Conservation (phyloP, 352 stramenopile species). For the Globisporangium emineosum region DNA sequence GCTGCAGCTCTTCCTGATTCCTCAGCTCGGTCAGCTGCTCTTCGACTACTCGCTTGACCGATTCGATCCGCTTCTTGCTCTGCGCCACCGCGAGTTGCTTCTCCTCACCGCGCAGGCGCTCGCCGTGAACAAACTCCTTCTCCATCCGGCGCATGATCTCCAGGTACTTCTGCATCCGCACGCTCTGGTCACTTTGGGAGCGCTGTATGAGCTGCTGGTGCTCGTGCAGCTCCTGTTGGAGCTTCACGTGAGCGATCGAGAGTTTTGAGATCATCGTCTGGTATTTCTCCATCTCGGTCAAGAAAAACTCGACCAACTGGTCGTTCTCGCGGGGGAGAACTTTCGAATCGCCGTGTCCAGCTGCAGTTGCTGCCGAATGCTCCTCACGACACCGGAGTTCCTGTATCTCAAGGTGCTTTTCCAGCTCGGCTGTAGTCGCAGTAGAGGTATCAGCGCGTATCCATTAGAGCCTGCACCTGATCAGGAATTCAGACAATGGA, state of each 20-base stretch:
- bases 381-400: conserved; percentile 25
- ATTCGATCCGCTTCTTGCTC: conserved; percentile 28
- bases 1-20: conserved; percentile 21
- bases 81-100: conserved; percentile 27
- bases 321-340: conserved; percentile 22
- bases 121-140: conserved; percentile 29
- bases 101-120: conserved; percentile 34
- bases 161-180: conserved; percentile 32
- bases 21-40: conserved; percentile 27
- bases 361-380: background rate
- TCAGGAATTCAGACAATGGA: background rate
- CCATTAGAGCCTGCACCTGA: too few species aligned
- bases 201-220: conserved; percentile 26
- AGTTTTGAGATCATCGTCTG: conserved; percentile 28
- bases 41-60: conserved; percentile 20
- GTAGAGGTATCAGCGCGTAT: background rate
- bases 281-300: conserved; percentile 49
- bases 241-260: conserved; percentile 19
- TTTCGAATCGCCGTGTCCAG: background rate
- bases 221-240: conserved; percentile 29
- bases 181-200: conserved; percentile 27
- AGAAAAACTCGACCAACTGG: conserved; percentile 44
- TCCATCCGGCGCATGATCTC: conserved; percentile 41
- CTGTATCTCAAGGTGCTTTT: conserved; percentile 30
- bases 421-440: conserved; percentile 22